These are phyloP conservation scores for Aspergillus wentii DNA, from an alignment of 495 filamentous ascomycete species.

Conservation along the genomic window DNA sequence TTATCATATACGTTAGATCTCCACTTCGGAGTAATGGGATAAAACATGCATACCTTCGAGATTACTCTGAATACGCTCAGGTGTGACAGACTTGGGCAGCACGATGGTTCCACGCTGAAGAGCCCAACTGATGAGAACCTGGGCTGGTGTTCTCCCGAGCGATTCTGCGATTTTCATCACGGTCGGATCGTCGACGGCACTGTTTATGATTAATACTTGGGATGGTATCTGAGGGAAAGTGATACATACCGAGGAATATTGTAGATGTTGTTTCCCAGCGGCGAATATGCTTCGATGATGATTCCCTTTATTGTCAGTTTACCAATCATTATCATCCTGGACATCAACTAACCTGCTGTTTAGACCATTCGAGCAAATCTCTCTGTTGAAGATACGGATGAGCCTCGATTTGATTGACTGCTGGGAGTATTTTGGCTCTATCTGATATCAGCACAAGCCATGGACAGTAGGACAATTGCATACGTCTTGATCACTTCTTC, in stretches of 20 bases:
- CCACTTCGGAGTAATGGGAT: neutral
- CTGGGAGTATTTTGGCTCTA: constrained; percentile 51
- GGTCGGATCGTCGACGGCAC: constrained; percentile 47
- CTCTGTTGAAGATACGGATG: constrained; percentile 72
- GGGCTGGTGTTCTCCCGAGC: constrained; percentile 59
- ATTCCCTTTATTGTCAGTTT: constrained; percentile 28
- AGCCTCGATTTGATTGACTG: constrained; percentile 76
- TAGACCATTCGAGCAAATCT: constrained; percentile 39
- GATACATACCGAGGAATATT: constrained; percentile 17
- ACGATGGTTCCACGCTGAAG: constrained; percentile 62
- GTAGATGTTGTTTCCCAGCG: constrained; percentile 43
- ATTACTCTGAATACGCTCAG: constrained; percentile 45
- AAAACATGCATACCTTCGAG: constrained; percentile 23
- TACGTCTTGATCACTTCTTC: constrained; percentile 53
- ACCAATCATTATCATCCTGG: neutral
- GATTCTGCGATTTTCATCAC: constrained; percentile 53
- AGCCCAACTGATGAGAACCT: constrained; percentile 72
- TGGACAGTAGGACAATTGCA: no score
- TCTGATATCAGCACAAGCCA: no score
- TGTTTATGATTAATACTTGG: no score
- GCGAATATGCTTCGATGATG: constrained; percentile 37
- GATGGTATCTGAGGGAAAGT: neutral
- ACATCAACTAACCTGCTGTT: constrained; percentile 2
- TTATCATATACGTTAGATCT: constrained; percentile 2
- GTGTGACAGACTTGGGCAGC: constrained; percentile 51